Conservation (phyloP, 805 yeast genomes). For the Pichia nakasei region DNA sequence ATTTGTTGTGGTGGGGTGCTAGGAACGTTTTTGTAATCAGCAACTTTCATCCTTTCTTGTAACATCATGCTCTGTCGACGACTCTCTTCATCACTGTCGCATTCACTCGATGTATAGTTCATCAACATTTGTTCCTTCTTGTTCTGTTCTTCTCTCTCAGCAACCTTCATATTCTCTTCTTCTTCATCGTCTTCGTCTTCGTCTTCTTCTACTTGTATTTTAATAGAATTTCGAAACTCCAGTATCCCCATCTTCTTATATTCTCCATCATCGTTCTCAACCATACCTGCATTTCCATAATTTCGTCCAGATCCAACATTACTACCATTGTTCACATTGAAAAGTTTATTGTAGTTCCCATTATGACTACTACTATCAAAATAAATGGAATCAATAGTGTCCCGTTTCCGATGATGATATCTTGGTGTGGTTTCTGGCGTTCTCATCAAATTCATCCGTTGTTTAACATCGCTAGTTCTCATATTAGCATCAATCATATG, state of each 20-base stretch:
- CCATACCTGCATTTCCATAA: constrained; percentile 7
- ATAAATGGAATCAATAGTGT: neutral
- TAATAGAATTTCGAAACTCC: constrained; percentile 16
- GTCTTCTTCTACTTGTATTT: constrained; percentile 19
- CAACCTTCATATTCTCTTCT: too few species aligned
- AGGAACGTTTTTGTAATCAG: constrained; percentile 13
- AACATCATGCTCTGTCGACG: neutral
- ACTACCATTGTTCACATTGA: neutral
- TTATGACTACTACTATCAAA: neutral
- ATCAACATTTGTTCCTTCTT: constrained; percentile 7
- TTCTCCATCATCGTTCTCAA: neutral
- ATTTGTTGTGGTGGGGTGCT: constrained; percentile 31
- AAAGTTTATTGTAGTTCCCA: neutral
- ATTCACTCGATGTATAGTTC: constrained; percentile 7
- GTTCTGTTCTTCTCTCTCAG: neutral
- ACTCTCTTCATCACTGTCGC: constrained; percentile 6
- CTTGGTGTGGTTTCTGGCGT: constrained; percentile 14
- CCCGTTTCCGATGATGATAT: constrained; percentile 2
- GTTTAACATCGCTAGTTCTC: neutral
- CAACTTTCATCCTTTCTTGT: neutral
- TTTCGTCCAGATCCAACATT: neutral
- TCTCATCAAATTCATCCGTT: constrained; percentile 1
- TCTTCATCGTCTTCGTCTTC: constrained; percentile 8
- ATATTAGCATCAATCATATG: neutral
- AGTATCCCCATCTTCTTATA: constrained; percentile 5